Evolutionary conservation across 345 rosid genomes (phyloP).

Genomic region (Lepidium africanum): DNA sequence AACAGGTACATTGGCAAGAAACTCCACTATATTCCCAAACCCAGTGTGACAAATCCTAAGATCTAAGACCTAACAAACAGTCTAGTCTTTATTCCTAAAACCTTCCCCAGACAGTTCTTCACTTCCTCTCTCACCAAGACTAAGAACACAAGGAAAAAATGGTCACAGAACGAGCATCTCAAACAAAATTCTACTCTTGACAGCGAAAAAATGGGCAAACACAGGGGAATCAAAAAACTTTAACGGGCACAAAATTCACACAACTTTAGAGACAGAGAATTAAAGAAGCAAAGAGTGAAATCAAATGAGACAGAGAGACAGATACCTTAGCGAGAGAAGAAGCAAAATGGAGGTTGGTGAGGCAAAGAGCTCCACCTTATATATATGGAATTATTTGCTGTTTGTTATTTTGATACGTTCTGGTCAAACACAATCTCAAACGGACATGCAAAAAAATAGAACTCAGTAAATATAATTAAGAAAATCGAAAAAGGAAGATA

Average conservation of each 20-base stretch:
- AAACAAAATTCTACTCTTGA: neutral
- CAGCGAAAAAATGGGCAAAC: neutral
- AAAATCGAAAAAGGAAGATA: no score
- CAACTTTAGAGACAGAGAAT: neutral
- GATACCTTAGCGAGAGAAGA: conserved; percentile 12
- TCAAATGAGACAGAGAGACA: neutral
- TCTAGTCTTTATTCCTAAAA: neutral
- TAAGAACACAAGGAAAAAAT: conserved; percentile 3
- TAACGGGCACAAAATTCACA: neutral
- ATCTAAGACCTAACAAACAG: neutral
- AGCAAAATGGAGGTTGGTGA: conserved; percentile 10
- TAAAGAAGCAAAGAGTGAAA: conserved; percentile 2
- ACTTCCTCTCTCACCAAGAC: neutral
- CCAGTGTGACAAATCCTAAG: neutral
- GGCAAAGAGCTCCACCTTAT: neutral
- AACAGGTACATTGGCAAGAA: neutral
- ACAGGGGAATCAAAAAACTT: neutral
- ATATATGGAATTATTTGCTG: no score
- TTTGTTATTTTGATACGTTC: no score
- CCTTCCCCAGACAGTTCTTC: neutral
- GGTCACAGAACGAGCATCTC: neutral
- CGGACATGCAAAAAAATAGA: no score
- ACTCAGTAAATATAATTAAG: no score
- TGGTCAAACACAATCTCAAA: no score
- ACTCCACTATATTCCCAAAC: neutral